phyloP scores from a whole-genome alignment of 73 alveolate species.

The Paramecium sexaurelia region DNA sequence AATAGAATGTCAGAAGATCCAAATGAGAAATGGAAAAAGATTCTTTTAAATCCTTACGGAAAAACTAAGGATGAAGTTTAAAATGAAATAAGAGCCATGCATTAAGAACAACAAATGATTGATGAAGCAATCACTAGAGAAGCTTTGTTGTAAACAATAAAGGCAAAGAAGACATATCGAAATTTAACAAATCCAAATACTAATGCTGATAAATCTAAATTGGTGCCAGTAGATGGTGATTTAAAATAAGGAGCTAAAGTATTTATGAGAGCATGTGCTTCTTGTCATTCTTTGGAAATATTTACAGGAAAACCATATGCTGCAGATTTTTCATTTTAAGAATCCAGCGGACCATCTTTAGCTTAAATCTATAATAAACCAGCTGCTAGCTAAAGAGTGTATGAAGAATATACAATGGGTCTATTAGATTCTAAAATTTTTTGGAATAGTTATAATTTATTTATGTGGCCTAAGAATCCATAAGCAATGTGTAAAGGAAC shows the following conservation, averaged over 20 bases:
- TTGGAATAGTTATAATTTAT: constrained; percentile 57
- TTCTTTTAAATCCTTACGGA: not conserved
- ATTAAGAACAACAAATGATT: constrained; percentile 2
- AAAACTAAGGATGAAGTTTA: not conserved
- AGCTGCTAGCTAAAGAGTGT: constrained; percentile 3
- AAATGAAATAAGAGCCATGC: not conserved
- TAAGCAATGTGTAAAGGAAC: not conserved
- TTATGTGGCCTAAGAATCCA: constrained; percentile 10
- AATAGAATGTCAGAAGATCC: constrained; percentile 15
- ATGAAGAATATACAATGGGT: not conserved
- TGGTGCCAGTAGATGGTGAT: constrained; percentile 51
- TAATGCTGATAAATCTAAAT: not conserved
- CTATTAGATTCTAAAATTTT: constrained; percentile 15
- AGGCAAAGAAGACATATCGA: not conserved
- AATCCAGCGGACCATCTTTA: constrained; percentile 38
- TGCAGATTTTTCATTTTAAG: not conserved
- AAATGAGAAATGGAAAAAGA: constrained; percentile 11
- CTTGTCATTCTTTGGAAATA: constrained; percentile 45
- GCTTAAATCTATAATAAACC: constrained; percentile 26
- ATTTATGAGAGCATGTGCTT: constrained; percentile 39
- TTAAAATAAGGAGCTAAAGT: constrained; percentile 9
- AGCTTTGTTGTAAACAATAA: not conserved
- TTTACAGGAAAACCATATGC: not conserved
- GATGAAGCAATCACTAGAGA: constrained; percentile 18
- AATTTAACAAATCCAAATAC: not conserved